These are phyloP conservation scores for Alternaria arborescens DNA, from an alignment of 2,329 filamentous ascomycete species.

Conservation along the genomic window DNA sequence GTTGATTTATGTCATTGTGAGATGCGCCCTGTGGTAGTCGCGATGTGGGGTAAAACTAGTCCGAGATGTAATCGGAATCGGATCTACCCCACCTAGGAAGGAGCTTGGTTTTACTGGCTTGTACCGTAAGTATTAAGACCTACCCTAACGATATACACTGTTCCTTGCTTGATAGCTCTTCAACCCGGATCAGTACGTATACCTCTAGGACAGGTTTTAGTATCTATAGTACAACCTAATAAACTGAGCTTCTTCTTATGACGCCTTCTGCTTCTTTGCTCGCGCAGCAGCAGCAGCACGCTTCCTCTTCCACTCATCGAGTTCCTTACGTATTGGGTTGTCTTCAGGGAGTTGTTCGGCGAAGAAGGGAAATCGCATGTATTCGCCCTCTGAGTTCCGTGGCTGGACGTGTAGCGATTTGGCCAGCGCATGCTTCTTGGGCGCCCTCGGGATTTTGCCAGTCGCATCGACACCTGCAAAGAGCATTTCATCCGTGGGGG, in stretches of 20 bases:
- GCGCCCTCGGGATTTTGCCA: slow-evolving; percentile 19
- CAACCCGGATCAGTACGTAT: background rate
- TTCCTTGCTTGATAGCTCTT: no score
- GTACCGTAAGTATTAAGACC: background rate
- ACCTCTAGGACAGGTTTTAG: background rate
- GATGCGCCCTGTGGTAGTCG: slow-evolving; percentile 23
- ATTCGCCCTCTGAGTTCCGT: slow-evolving; percentile 27
- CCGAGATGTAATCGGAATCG: background rate
- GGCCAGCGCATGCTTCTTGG: slow-evolving; percentile 7
- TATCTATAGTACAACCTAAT: background rate
- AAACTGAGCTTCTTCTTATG: background rate
- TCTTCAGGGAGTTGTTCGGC: slow-evolving; percentile 27
- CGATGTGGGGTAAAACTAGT: slow-evolving; percentile 14
- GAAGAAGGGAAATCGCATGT: slow-evolving; percentile 35
- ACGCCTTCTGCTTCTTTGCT: slow-evolving; percentile 5
- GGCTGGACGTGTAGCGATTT: slow-evolving; percentile 16
- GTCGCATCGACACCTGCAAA: slow-evolving; percentile 42
- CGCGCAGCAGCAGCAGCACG: slow-evolving; percentile 18
- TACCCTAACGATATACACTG: no score
- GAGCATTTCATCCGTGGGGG: slow-evolving; percentile 31
- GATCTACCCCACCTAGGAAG: slow-evolving; percentile 8
- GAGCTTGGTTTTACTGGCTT: background rate
- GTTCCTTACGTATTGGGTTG: slow-evolving; percentile 29
- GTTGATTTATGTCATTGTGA: background rate
- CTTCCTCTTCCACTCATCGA: slow-evolving; percentile 31